phyloP scores from a whole-genome alignment of 176 grass and related monocot genomes.

The Cymbopogon citratus region DNA sequence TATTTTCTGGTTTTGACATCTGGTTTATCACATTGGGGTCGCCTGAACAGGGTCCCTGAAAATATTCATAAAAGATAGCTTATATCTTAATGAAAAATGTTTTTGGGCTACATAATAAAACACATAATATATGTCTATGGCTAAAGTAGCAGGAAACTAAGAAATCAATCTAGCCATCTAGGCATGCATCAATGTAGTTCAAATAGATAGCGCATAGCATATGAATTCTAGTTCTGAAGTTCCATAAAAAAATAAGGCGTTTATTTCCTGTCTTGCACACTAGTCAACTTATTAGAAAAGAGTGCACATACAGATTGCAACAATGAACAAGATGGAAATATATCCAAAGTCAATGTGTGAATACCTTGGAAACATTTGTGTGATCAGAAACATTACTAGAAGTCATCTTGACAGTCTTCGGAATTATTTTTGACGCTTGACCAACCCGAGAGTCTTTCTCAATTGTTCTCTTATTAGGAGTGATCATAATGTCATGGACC shows the following conservation, averaged over 20 bases:
- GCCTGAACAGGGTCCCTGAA: conserved; percentile 36
- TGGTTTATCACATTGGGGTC: conserved; percentile 25
- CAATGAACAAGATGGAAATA: conserved; percentile 2
- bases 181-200: neutral
- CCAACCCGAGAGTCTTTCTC: conserved; percentile 8
- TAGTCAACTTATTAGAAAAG: neutral
- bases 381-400: conserved; percentile 20
- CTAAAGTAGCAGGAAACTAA: neutral
- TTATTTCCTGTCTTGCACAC: neutral
- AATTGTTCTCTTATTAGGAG: conserved; percentile 22
- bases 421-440: conserved; percentile 39
- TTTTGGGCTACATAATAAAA: conserved; percentile 6
- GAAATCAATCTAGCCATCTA: conserved; percentile 1
- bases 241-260: neutral
- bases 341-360: neutral
- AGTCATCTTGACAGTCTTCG: conserved; percentile 33
- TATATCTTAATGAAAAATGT: conserved; percentile 26
- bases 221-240: neutral
- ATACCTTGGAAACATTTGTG: conserved; percentile 46
- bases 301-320: neutral
- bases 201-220: neutral
- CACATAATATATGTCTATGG: neutral
- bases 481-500: conserved; percentile 6
- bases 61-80: conserved; percentile 25
- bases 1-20: conserved; percentile 36